Conservation (phyloP, 192 early-diverging fungal genomes). For the Geosiphon pyriformis region DNA sequence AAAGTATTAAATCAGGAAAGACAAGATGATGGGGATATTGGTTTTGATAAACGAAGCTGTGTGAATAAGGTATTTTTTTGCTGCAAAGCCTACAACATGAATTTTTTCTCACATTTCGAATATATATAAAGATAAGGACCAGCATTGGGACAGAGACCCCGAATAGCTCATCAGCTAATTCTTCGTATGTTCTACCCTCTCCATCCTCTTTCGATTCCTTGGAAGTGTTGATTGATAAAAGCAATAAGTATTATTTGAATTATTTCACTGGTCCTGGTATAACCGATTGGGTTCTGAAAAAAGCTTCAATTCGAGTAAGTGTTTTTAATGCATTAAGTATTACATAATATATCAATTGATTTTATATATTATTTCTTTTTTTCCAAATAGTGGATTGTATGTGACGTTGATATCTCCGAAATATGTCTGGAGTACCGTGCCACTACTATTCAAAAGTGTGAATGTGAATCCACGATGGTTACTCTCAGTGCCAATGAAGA, state of each 20-base stretch:
- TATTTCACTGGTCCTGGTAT: constrained; percentile 14
- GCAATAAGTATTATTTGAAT: neutral
- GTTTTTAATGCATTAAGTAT: constrained; percentile 7
- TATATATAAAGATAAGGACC: no score
- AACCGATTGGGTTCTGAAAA: neutral
- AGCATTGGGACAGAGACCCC: no score
- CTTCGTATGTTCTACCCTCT: no score
- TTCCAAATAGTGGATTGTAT: constrained; percentile 10
- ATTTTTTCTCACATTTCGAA: no score
- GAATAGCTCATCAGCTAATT: no score
- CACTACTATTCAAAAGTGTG: neutral
- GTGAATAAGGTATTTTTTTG: no score
- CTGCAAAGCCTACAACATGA: no score
- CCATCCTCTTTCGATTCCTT: no score
- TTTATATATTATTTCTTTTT: constrained; percentile 7
- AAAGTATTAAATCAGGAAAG: no score
- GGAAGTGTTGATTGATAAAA: no score
- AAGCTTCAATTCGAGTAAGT: constrained; percentile 9
- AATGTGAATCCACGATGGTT: constrained; percentile 4
- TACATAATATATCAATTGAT: neutral
- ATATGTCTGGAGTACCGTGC: constrained; percentile 1
- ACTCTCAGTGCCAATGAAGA: constrained; percentile 4
- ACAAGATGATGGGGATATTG: no score
- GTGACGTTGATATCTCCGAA: constrained; percentile 5
- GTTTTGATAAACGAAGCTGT: no score